Evolutionary conservation across 805 yeast genomes (phyloP).

Genomic region (Yamadazyma sp.): DNA sequence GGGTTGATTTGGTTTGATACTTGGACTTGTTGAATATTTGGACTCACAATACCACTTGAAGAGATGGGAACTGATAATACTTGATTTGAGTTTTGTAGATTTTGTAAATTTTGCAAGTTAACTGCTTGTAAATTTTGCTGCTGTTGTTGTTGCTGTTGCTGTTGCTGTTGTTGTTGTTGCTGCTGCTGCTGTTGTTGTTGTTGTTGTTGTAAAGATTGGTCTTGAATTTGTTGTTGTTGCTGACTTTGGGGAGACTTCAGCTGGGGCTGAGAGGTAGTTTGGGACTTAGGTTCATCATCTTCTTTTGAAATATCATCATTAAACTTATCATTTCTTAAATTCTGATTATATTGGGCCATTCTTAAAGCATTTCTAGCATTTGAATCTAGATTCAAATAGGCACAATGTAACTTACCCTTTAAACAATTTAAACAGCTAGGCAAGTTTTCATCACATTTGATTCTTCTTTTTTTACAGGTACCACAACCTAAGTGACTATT

Average conservation of each 20-base stretch:
- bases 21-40: no score
- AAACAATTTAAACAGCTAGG: conserved; percentile 49
- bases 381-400: conserved; percentile 44
- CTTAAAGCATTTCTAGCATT: conserved; percentile 48
- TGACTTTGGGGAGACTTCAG: background rate
- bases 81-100: background rate
- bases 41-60: no score
- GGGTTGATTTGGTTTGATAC: no score
- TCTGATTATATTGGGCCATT: conserved; percentile 48
- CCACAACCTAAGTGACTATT: conserved; percentile 77
- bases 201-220: background rate
- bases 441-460: conserved; percentile 49
- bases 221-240: conserved; percentile 14
- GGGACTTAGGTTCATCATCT: conserved; percentile 1
- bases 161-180: background rate
- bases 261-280: background rate
- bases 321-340: conserved; percentile 22
- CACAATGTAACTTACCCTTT: conserved; percentile 45
- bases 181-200: background rate
- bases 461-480: conserved; percentile 51
- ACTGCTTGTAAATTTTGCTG: background rate
- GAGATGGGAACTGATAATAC: no score
- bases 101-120: background rate
- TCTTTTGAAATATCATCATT: conserved; percentile 8
- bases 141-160: background rate